phyloP scores from a whole-genome alignment of 805 yeast species.

The Saturnispora ahearnii region DNA sequence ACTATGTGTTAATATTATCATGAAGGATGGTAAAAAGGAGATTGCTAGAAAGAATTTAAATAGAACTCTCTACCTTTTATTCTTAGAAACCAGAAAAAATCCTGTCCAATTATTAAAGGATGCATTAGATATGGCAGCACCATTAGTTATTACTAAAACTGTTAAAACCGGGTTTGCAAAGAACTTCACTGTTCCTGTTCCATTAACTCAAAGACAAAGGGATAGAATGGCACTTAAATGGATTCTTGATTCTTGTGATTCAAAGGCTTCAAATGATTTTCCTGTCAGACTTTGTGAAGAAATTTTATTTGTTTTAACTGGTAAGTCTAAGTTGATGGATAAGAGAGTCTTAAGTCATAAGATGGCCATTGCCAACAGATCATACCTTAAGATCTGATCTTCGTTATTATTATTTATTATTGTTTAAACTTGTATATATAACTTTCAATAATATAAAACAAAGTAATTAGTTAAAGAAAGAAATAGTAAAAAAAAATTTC shows the following conservation, averaged over 20 bases:
- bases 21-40: slow-evolving; percentile 87
- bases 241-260: slow-evolving; percentile 78
- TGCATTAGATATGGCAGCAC: slow-evolving; percentile 74
- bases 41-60: slow-evolving; percentile 65
- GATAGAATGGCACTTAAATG: slow-evolving; percentile 80
- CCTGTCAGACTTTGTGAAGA: slow-evolving; percentile 90
- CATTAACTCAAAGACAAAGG: slow-evolving; percentile 75
- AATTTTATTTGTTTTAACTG: slow-evolving; percentile 64
- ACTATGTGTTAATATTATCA: slow-evolving; percentile 74
- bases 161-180: slow-evolving; percentile 83
- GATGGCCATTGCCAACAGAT: slow-evolving; percentile 80
- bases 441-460: no score
- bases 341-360: slow-evolving; percentile 78
- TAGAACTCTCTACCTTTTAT: slow-evolving; percentile 72
- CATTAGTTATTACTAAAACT: slow-evolving; percentile 69
- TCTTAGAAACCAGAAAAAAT: slow-evolving; percentile 62
- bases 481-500: not conserved
- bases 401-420: not conserved
- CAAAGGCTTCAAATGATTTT: slow-evolving; percentile 71
- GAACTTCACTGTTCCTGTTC: slow-evolving; percentile 70
- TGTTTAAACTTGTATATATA: slow-evolving; percentile 4
- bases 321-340: slow-evolving; percentile 76
- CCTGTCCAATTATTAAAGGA: slow-evolving; percentile 71
- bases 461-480: not conserved
- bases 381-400: slow-evolving; percentile 33